Base-by-base conservation (phyloP, 306 rosid species). In the Casuarina glauca region DNA sequence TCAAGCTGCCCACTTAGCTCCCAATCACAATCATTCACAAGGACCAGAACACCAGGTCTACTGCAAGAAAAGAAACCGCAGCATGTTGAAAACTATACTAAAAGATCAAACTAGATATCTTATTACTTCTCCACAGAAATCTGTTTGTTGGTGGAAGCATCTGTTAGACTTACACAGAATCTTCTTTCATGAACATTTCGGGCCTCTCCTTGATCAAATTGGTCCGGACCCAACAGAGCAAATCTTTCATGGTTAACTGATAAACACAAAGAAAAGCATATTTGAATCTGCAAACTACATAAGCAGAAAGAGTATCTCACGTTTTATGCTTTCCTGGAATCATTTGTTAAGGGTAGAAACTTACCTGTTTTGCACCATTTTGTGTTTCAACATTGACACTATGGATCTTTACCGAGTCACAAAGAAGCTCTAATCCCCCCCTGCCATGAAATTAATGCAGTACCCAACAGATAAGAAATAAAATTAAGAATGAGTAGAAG, bases 151-250 rank as follows among this genome's bases (percentile, higher is more conserved):
- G 68, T 61, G n/a, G 5, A 48, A 26, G 32, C 32, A 26, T 26
- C 32, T 26, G 32, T 26, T 62, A 16, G 78, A 83, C 97, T 92
- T 88, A 92, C 99, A 92, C 97, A 53, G 96, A 86, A 73, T 95
- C 96, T 78, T 90, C 97, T 90, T 95, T 95, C 91, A 95, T 89
- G 85, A 95, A 95, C 97, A 95, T 95, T 83, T 95, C 99, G 12
- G 99, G 93, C 77, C 99, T 87, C 87, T 92, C 97, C 90, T 91
- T 91, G 86, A 95, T 95, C 93, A 95, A 68, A 86, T 91, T 89
- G 69, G 82, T 78, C 58, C 87, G 89, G 39, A 93, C 91, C 99
- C 99, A 95, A 46, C 91, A 51, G 5, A 95, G 96, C 88, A 95
- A 87, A 84, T 88, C 89, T 85, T 91, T 92, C 97, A 95, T 92